A percentile compares a stretch with the other conserved stretches of the same genome.
phyloP scores from a whole-genome alignment of 441 rosid genomes.

The Adansonia madagascariensis region DNA sequence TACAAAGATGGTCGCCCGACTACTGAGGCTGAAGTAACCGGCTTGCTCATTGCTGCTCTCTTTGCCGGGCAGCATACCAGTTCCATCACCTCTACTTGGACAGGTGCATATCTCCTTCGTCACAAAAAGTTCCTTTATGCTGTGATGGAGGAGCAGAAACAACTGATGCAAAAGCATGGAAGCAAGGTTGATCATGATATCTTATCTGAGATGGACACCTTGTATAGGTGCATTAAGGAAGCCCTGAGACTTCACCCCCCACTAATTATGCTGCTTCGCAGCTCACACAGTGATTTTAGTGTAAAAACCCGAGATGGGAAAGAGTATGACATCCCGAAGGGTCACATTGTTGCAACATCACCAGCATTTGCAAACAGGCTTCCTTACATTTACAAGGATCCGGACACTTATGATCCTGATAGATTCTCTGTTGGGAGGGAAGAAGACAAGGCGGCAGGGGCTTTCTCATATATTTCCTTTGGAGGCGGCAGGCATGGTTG shows the following conservation, averaged over 20 bases:
- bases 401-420: conserved; percentile 83
- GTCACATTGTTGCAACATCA: conserved; percentile 90
- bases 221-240: conserved; percentile 92
- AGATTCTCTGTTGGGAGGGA: conserved; percentile 86
- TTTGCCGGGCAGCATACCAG: conserved; percentile 99
- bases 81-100: conserved; percentile 96
- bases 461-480: conserved; percentile 84
- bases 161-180: conserved; percentile 72
- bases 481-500: conserved; percentile 99
- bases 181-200: conserved; percentile 85
- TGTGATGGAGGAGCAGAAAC: conserved; percentile 79
- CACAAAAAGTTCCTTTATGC: conserved; percentile 61
- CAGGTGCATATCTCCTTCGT: conserved; percentile 82
- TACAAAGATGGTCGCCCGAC: conserved; percentile 94
- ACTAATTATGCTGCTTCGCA: conserved; percentile 82
- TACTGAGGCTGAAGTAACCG: conserved; percentile 81
- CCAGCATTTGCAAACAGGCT: conserved; percentile 97
- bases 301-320: conserved; percentile 79
- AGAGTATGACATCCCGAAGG: conserved; percentile 89
- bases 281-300: conserved; percentile 80
- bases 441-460: conserved; percentile 89
- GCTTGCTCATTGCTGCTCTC: conserved; percentile 94
- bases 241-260: conserved; percentile 97
- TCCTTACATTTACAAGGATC: conserved; percentile 72
- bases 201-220: conserved; percentile 86